Conservation (phyloP, 2,329 filamentous ascomycete genomes). For the Talaromyces pinophilus region DNA sequence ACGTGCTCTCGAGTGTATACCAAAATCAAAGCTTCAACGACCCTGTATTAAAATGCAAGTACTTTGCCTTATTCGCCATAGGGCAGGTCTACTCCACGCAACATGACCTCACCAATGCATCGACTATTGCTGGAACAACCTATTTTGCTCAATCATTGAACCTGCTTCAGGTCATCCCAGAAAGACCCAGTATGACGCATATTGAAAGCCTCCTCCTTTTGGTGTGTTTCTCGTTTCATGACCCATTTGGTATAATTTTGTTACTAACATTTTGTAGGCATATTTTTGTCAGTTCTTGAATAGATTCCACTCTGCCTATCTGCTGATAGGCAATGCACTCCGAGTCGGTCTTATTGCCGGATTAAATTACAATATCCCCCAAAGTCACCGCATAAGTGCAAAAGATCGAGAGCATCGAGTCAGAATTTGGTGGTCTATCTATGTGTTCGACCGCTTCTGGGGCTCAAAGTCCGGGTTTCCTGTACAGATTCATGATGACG, state of each 20-base stretch:
- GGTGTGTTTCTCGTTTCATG: neutral
- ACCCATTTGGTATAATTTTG: constrained; percentile 24
- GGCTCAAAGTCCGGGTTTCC: constrained; percentile 53
- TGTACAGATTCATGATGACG: constrained; percentile 52
- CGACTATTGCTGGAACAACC: constrained; percentile 45
- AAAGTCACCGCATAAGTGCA: constrained; percentile 39
- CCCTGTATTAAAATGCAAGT: neutral
- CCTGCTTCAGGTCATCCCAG: constrained; percentile 46
- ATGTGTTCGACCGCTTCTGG: constrained; percentile 49
- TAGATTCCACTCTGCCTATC: constrained; percentile 38
- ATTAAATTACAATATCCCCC: constrained; percentile 46
- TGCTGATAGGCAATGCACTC: constrained; percentile 43
- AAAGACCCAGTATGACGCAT: constrained; percentile 42
- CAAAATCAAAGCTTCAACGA: neutral
- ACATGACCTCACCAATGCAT: constrained; percentile 26
- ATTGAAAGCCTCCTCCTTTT: neutral
- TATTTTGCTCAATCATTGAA: constrained; percentile 48
- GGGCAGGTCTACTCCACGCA: neutral
- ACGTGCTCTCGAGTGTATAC: constrained; percentile 40
- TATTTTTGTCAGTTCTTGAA: constrained; percentile 42
- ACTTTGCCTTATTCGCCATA: neutral
- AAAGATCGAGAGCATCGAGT: constrained; percentile 44
- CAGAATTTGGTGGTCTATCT: constrained; percentile 44
- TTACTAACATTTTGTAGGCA: constrained; percentile 26
- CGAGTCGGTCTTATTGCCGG: constrained; percentile 47